Percentiles rank a stretch among this genome's conserved stretches.
These are phyloP conservation scores for Hura crepitans DNA, from an alignment of 441 rosid species.

Conservation along the genomic window DNA sequence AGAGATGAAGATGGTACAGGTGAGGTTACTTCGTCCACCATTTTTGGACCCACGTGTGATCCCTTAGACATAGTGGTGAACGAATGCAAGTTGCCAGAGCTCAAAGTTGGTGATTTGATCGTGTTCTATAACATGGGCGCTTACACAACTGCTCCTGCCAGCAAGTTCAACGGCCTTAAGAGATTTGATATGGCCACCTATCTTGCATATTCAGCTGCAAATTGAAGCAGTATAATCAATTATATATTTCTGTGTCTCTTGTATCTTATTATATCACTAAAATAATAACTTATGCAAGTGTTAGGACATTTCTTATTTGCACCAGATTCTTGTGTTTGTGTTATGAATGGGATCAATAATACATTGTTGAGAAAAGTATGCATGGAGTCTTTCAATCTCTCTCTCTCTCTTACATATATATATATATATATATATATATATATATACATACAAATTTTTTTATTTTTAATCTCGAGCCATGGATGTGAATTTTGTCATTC, in stretches of 20 bases:
- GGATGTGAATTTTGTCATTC: not conserved
- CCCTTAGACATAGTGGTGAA: not conserved
- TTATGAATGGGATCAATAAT: no score
- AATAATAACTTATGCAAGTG: no score
- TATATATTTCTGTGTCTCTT: not conserved
- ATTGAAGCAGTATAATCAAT: not conserved
- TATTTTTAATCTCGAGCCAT: not conserved
- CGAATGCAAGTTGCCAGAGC: constrained; percentile 9
- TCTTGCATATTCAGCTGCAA: constrained; percentile 8
- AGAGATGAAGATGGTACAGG: not conserved
- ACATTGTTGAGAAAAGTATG: no score
- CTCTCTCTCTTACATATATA: not conserved
- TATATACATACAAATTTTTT: not conserved
- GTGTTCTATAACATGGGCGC: constrained; percentile 25
- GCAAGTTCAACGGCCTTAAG: constrained; percentile 21
- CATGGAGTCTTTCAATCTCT: no score
- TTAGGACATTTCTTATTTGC: no score
- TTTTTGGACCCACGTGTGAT: constrained; percentile 23
- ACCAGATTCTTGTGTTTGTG: no score
- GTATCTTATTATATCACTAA: constrained; percentile 8
- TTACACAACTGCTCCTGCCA: constrained; percentile 16
- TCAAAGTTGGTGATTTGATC: constrained; percentile 18
- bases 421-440: no score
- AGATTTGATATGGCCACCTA: constrained; percentile 8
- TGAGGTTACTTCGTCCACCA: not conserved